Evolutionary conservation across 2,329 filamentous ascomycete genomes (phyloP), one percentile per base, ranked within the genome.

Genomic region (Beauveria varroae): DNA sequence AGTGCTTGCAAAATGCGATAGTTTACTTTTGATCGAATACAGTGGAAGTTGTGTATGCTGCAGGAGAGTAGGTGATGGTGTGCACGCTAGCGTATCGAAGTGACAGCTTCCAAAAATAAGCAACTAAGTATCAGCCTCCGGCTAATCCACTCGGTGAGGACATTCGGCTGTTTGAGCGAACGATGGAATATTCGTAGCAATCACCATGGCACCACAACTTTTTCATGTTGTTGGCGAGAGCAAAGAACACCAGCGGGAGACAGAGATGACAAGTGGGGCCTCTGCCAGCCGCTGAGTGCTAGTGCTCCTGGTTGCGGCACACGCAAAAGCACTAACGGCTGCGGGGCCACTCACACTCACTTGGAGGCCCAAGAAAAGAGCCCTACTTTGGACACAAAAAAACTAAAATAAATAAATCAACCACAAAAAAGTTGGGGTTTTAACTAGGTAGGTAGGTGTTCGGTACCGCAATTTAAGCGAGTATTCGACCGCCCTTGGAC

Each of bases 371-470:
- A 10, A 46, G 30, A n/a, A 46, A n/a, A 20, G 61, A 57, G 61
- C 61, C 47, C 61, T 58, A 58, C 47, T 54, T 53, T 18, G 61
- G 58, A 60, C 58, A 60, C 58, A 60, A 60, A 60, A 60, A 60
- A 60, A 40, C 26, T 16, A 47, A 40, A 22, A 30, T 22, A 26
- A 28, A 49, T 37, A 51, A 53, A 53, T 56, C 24, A 44, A 51
- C 5, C 24, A 41, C 28, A 46, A 60, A 53, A 60, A 60, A 46
- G 46, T 34, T 12, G 37, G 49, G 26, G 26, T 60, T 51, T 20
- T 14, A 14, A 12, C 10, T 50, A 47, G 9, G 10, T 37, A 14
- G 34, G 12, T 46, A 43, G 8, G 18, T 41, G 16, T 26, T 30
- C n/a, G 54, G 20, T 20, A 20, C 46, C 56, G 46, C 46, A 51